These are phyloP conservation scores for Microdochium bolleyi DNA, from an alignment of 2,329 filamentous ascomycete species.

Conservation along the genomic window DNA sequence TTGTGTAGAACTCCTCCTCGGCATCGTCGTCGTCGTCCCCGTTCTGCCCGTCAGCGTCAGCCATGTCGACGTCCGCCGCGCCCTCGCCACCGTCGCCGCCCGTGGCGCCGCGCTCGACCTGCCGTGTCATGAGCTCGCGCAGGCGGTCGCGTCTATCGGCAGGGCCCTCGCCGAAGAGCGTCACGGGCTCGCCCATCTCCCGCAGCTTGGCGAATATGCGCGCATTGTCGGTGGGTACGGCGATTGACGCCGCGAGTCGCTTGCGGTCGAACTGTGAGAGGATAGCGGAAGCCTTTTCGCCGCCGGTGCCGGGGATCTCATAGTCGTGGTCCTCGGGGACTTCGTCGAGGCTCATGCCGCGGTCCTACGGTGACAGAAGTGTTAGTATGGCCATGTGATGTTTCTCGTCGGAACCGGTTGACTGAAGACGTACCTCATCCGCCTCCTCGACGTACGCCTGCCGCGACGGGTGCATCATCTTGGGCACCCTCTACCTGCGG, in stretches of 20 bases:
- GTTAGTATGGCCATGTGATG: neutral
- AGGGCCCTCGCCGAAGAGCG: conserved; percentile 85
- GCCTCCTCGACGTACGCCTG: conserved; percentile 92
- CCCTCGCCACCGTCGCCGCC: conserved; percentile 30
- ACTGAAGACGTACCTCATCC: conserved; percentile 48
- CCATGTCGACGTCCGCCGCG: conserved; percentile 52
- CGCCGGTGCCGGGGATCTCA: conserved; percentile 57
- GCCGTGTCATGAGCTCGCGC: conserved; percentile 68
- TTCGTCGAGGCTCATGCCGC: conserved; percentile 19
- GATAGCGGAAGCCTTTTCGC: conserved; percentile 77
- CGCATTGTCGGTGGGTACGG: conserved; percentile 88
- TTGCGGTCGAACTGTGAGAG: conserved; percentile 87
- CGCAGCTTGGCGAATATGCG: conserved; percentile 74
- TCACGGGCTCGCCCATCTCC: conserved; percentile 87
- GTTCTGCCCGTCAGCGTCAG: conserved; percentile 30
- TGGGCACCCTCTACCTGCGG: conserved; percentile 17
- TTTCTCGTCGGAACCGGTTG: neutral
- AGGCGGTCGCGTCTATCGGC: conserved; percentile 81
- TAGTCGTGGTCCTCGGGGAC: conserved; percentile 72
- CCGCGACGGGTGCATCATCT: conserved; percentile 76
- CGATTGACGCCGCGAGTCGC: conserved; percentile 77
- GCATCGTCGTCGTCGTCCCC: conserved; percentile 59
- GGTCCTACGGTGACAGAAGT: conserved; percentile 8
- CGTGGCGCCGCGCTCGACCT: conserved; percentile 50
- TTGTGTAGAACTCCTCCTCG: conserved; percentile 93